These are phyloP conservation scores for Alternaria postmessia DNA, from an alignment of 2,329 filamentous ascomycete species.

Conservation along the genomic window DNA sequence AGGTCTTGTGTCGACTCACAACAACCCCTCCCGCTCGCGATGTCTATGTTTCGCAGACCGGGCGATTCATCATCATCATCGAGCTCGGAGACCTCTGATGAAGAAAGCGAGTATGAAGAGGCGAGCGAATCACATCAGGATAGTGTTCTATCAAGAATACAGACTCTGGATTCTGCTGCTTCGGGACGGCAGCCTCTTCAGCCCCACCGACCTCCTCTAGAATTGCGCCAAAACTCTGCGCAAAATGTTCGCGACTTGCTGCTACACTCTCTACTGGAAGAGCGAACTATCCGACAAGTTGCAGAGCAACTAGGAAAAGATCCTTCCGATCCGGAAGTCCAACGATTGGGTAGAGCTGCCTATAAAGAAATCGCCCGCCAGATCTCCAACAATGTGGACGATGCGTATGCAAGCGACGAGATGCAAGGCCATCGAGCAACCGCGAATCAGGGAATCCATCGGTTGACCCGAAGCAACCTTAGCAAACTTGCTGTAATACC, in stretches of 20 bases:
- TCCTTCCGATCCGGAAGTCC: slow-evolving; percentile 47
- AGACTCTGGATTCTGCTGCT: slow-evolving; percentile 36
- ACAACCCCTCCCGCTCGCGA: slow-evolving; percentile 12
- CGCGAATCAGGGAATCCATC: slow-evolving; percentile 52
- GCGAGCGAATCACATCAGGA: slow-evolving; percentile 21
- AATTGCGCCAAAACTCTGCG: slow-evolving; percentile 31
- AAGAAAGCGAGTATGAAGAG: slow-evolving; percentile 32
- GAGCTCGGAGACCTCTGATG: slow-evolving; percentile 35
- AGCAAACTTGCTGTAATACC: slow-evolving; percentile 30
- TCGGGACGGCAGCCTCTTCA: slow-evolving; percentile 24
- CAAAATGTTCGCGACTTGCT: slow-evolving; percentile 49
- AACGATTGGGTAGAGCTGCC: slow-evolving; percentile 46
- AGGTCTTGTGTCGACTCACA: slow-evolving; percentile 1
- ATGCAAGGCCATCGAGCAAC: slow-evolving; percentile 44
- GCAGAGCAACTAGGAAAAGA: slow-evolving; percentile 47
- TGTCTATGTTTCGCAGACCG: slow-evolving; percentile 47
- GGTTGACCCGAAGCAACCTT: slow-evolving; percentile 36
- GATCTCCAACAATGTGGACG: slow-evolving; percentile 50
- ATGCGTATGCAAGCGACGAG: slow-evolving; percentile 50
- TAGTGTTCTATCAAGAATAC: slow-evolving; percentile 37
- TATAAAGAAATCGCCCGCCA: slow-evolving; percentile 51
- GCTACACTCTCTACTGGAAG: slow-evolving; percentile 57
- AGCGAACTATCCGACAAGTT: slow-evolving; percentile 52
- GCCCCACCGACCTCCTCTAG: slow-evolving; percentile 20
- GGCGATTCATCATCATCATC: slow-evolving; percentile 44